Evolutionary conservation across 2,329 filamentous ascomycete genomes (phyloP).

Genomic region (Plectosphaerella cucumerina): DNA sequence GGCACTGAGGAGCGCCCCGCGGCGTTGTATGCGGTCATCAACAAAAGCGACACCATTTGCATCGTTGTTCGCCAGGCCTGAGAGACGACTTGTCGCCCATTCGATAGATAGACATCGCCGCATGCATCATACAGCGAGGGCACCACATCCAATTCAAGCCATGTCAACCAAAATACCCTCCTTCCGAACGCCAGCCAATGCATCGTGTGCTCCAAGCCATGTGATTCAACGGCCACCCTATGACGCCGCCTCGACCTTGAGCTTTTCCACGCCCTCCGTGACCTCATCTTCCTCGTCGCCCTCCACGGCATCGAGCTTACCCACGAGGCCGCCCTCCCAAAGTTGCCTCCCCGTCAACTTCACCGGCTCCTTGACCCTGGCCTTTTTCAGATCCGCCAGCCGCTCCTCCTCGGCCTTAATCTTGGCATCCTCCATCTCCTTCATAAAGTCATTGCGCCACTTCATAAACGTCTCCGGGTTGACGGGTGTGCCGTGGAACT

Average conservation of each 20-base stretch:
- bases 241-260: conserved; percentile 59
- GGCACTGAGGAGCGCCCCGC: conserved; percentile 8
- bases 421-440: conserved; percentile 75
- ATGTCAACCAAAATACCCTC: neutral
- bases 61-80: no score
- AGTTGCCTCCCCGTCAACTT: conserved; percentile 70
- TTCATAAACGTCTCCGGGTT: conserved; percentile 79
- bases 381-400: conserved; percentile 77
- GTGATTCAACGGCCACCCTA: neutral
- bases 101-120: neutral
- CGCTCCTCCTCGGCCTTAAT: conserved; percentile 69
- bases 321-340: conserved; percentile 70
- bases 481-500: conserved; percentile 89
- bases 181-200: neutral
- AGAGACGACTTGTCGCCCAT: neutral
- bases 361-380: conserved; percentile 68
- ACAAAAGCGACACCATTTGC: no score
- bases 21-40: no score
- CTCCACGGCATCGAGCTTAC: conserved; percentile 62
- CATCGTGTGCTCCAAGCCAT: neutral
- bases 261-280: conserved; percentile 61
- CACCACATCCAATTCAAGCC: no score
- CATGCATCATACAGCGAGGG: neutral
- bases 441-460: conserved; percentile 75
- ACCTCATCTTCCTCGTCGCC: conserved; percentile 62